Percentiles rank a stretch among this genome's conserved stretches.
Conservation (phyloP, 169 alveolate genomes). For the Cryptosporidium ryanae region DNA sequence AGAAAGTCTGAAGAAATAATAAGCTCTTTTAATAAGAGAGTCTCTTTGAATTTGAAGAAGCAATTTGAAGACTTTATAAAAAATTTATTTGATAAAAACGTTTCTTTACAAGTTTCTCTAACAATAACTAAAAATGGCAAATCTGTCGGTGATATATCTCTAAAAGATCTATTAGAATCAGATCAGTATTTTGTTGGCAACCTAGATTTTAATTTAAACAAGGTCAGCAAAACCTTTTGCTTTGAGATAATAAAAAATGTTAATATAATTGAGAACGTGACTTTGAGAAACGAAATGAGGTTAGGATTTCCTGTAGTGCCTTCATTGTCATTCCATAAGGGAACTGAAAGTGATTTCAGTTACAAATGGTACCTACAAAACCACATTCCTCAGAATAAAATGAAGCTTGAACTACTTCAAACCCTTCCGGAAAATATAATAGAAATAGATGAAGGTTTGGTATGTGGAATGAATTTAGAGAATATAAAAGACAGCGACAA, state of each 20-base stretch:
- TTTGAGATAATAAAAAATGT: conserved; percentile 9
- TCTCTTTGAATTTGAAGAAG: conserved; percentile 36
- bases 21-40: conserved; percentile 23
- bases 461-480: conserved; percentile 4
- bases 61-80: conserved; percentile 29
- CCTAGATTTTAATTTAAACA: not conserved
- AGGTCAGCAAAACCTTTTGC: not conserved
- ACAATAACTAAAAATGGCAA: not conserved
- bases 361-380: conserved; percentile 42
- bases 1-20: conserved; percentile 12
- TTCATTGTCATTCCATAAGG: conserved; percentile 9
- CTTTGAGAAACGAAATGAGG: conserved; percentile 43
- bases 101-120: not conserved
- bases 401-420: not conserved
- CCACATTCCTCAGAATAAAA: not conserved
- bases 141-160: not conserved
- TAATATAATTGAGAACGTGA: conserved; percentile 13
- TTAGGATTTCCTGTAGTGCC: conserved; percentile 66
- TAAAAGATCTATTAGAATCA: conserved; percentile 3
- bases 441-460: conserved; percentile 10
- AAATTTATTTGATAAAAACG: not conserved
- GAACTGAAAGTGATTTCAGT: not conserved
- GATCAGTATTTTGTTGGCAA: not conserved
- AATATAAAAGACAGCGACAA: not conserved
- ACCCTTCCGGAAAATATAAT: conserved; percentile 14